These are phyloP conservation scores for Candida tibetensis DNA, from an alignment of 805 yeast genomes.

Conservation along the genomic window DNA sequence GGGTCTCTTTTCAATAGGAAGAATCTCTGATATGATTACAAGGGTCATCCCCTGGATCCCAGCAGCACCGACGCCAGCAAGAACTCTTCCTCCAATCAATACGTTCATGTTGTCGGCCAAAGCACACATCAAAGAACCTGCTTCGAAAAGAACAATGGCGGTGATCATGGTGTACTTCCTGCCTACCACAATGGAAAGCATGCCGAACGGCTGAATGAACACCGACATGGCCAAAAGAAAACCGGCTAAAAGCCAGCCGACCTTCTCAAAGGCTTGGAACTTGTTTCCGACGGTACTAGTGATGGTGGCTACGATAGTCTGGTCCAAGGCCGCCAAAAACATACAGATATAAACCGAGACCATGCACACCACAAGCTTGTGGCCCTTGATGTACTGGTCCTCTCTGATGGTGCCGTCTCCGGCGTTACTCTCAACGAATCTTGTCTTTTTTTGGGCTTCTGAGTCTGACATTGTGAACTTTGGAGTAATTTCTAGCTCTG, in stretches of 20 bases:
- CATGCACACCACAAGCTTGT: conserved; percentile 24
- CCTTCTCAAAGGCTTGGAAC: conserved; percentile 29
- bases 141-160: conserved; percentile 27
- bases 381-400: conserved; percentile 35
- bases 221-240: conserved; percentile 34
- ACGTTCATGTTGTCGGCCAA: conserved; percentile 33
- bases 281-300: conserved; percentile 35
- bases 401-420: conserved; percentile 41
- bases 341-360: conserved; percentile 27
- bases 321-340: conserved; percentile 38
- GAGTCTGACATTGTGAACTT: not conserved
- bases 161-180: conserved; percentile 30
- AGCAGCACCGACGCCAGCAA: conserved; percentile 38
- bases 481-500: no score
- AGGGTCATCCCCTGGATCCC: conserved; percentile 30
- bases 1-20: conserved; percentile 27
- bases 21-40: conserved; percentile 31
- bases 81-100: conserved; percentile 40
- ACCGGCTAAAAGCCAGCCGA: conserved; percentile 39
- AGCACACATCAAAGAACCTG: conserved; percentile 39
- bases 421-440: conserved; percentile 38
- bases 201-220: conserved; percentile 36
- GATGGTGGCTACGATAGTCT: conserved; percentile 37
- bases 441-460: not conserved
- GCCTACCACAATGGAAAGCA: conserved; percentile 35